phyloP scores from a whole-genome alignment of 768 basidiomycete genomes.

The Vararia minispora region DNA sequence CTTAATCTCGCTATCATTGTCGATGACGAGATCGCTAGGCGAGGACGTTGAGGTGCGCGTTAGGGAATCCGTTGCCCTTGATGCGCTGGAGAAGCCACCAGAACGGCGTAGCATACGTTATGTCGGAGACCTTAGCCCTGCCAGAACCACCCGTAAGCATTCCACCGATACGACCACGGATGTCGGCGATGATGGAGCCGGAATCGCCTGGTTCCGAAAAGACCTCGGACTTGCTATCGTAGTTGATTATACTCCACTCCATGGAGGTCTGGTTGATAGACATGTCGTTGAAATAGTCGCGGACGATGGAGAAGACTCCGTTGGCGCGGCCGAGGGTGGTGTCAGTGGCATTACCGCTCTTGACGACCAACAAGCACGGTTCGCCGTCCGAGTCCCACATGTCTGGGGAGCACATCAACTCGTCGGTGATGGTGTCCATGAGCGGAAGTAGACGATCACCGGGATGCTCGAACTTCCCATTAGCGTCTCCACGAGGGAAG shows the following conservation, averaged over 20 bases:
- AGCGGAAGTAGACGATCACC: slow-evolving; percentile 22
- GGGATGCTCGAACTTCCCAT: slow-evolving; percentile 21
- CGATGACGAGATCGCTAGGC: not conserved
- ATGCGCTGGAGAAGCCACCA: slow-evolving; percentile 19
- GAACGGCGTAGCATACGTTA: slow-evolving; percentile 31
- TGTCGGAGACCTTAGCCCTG: slow-evolving; percentile 17
- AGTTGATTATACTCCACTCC: slow-evolving; percentile 21
- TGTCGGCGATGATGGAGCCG: slow-evolving; percentile 23
- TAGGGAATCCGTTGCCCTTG: slow-evolving; percentile 3
- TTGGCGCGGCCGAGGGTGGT: slow-evolving; percentile 26
- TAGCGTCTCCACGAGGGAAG: slow-evolving; percentile 15
- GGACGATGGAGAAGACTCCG: slow-evolving; percentile 23
- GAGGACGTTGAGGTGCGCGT: slow-evolving; percentile 6
- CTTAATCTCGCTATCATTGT: too few species aligned
- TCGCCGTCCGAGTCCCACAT: slow-evolving; percentile 20
- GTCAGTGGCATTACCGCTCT: slow-evolving; percentile 24
- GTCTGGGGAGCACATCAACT: slow-evolving; percentile 21
- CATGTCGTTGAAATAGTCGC: slow-evolving; percentile 19
- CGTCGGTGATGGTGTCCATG: slow-evolving; percentile 20
- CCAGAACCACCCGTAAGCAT: slow-evolving; percentile 26
- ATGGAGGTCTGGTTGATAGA: slow-evolving; percentile 15
- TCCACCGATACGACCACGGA: slow-evolving; percentile 24
- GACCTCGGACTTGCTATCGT: slow-evolving; percentile 18
- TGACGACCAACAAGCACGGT: slow-evolving; percentile 24
- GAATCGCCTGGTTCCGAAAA: slow-evolving; percentile 29